phyloP scores from a whole-genome alignment of 2,329 filamentous ascomycete genomes.

The Diaporthe velutina region DNA sequence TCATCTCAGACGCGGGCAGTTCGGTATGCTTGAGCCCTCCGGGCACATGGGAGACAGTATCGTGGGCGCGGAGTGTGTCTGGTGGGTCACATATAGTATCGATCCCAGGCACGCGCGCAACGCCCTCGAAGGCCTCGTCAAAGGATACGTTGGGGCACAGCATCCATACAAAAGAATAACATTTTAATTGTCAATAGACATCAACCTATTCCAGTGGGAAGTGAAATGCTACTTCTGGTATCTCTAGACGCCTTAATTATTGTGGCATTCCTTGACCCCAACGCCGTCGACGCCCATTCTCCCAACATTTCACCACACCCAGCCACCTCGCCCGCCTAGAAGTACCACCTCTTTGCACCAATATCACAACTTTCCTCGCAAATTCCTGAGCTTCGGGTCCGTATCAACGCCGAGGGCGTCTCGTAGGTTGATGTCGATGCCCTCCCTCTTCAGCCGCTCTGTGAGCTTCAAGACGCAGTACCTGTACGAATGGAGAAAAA shows the following conservation, averaged over 20 bases:
- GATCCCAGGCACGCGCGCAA: not conserved
- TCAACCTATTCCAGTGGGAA: not conserved
- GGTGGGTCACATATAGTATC: not conserved
- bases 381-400: constrained; percentile 39
- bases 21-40: not conserved
- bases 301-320: too few relatives aligned
- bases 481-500: constrained; percentile 23
- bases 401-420: constrained; percentile 40
- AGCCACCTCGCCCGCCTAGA: not conserved
- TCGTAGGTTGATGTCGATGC: constrained; percentile 40
- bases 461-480: constrained; percentile 41
- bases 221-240: constrained; percentile 2
- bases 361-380: constrained; percentile 36
- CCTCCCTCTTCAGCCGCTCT: constrained; percentile 39
- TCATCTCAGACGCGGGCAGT: not conserved
- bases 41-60: constrained; percentile 18
- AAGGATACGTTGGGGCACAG: constrained; percentile 4
- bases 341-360: not conserved
- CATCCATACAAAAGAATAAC: constrained; percentile 13
- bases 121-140: constrained; percentile 6
- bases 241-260: not conserved
- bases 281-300: not conserved
- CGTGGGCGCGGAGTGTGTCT: constrained; percentile 3
- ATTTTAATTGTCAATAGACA: not conserved
- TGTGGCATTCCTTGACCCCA: not conserved